These are phyloP conservation scores for Diacronema lutheri DNA, from an alignment of 78 protist genomes.

Conservation along the genomic window DNA sequence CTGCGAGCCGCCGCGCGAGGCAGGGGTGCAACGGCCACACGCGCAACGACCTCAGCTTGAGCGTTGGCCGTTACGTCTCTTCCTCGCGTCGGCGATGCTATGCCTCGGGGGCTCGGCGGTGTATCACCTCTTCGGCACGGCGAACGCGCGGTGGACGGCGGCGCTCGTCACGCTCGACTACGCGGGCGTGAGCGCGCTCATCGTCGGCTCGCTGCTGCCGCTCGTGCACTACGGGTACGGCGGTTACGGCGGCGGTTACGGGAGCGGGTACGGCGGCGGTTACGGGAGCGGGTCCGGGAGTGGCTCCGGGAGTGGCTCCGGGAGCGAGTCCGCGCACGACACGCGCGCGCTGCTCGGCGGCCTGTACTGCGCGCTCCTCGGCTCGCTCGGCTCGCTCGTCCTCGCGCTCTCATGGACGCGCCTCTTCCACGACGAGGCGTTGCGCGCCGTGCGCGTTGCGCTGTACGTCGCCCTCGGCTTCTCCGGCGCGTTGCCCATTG, in stretches of 20 bases:
- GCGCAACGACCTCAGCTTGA: too few species aligned
- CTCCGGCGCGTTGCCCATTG: neutral
- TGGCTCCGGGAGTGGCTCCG: too few species aligned
- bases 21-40: too few species aligned
- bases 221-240: neutral
- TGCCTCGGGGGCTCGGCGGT: neutral
- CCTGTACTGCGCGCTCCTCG: neutral
- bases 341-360: neutral
- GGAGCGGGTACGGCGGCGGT: too few species aligned
- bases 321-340: too few species aligned
- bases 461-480: too few species aligned
- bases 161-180: neutral
- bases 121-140: constrained; percentile 5
- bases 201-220: neutral
- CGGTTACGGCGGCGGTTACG: too few species aligned
- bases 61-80: neutral
- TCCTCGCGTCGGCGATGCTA: neutral
- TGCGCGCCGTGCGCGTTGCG: too few species aligned
- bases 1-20: too few species aligned
- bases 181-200: neutral
- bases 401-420: too few species aligned
- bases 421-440: too few species aligned
- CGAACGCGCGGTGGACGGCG: neutral
- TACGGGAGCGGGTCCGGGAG: too few species aligned
- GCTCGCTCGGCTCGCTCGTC: neutral